Base-by-base conservation (phyloP, 1,139 yeast species). In the Scheffersomyces quercinus region DNA sequence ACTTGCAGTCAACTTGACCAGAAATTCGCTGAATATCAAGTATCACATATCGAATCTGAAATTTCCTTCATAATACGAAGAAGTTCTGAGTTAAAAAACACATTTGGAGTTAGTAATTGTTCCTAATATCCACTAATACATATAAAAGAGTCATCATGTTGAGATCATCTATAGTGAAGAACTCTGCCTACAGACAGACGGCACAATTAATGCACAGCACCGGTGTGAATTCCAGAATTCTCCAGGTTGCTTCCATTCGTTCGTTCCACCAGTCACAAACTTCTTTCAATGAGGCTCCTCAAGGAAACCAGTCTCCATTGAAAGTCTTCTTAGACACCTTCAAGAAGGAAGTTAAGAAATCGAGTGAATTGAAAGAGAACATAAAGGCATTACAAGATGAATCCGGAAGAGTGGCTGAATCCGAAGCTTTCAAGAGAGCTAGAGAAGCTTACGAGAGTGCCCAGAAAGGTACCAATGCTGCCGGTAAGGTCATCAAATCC, bases 311-410 rank as follows among this genome's bases (percentile, higher is more conserved):
- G 2, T 82, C 96, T 11, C 99, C 99, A 14, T 70, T 90, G 63
- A 90, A 89, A 63, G 97, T 95, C 43, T 95, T 95, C 64, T 82
- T 89, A 50, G 96, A 93, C 50, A 93, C 99, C 1, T 95, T 95
- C 73, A 85, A 79, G 62, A 75, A 77, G 47, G 99, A 95, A 68
- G 93, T 96, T 82, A 83, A 87, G 63, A 91, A 93, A 66, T 85
- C 93, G 40, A 79, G 79, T 56, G 99, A 95, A 62, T 77, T 95
- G 48, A 95, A 93, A 61, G 90, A 88, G 47, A 89, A 90, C 58
- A 89, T 95, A 60, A 93, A 93, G 67, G 96, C 97, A 11, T 77
- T 95, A 46, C 96, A 90, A 64, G 97, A 93, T 67, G 98, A 95
- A 55, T 89, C 98, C 3, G 99, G 97, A 32, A 82, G 91, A 58